Evolutionary conservation across 441 rosid species (phyloP), one percentile per base, ranked within the genome.

Genomic region (Mallotus japonicus): DNA sequence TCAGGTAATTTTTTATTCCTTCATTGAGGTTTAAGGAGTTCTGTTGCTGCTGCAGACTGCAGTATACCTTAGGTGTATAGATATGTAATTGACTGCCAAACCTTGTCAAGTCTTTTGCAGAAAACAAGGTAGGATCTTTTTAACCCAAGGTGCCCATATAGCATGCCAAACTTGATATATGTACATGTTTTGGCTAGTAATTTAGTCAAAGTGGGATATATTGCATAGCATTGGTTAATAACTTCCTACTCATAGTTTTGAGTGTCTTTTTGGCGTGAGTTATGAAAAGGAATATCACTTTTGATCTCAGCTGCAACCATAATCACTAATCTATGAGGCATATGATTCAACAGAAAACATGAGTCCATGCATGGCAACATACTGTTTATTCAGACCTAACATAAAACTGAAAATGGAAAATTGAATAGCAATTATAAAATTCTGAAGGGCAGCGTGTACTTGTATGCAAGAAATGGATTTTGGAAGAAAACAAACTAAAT

Each of bases 1-100:
- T 83, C 95, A 94, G 95, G 99, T 93, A 89, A 59, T 44, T 69
- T 22, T 59, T 32, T 12, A 42, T 59, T 68, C 50, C 3, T 42
- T 68, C 15, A 50, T 71, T 34, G 19, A 13, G 51, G 63, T 58
- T 14, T 34, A 10, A 56, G 72, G 42, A 8, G 34, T 49, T 60
- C 67, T 68, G 12, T 56, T 79, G 40, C 70, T 72, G 19, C 14
- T 76, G 61, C 63, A 4, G 6, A 49, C 44, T 62, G 34, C 32
- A 24, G 28, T 24, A 24, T 70, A 17, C n/a, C 58, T 69, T 59
- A 46, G 24, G 28, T 34, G 2, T 53, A 51, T n/a, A 64, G 28
- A 44, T 55, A 24, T 65, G 13, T 69, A 65, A 63, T n/a, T 44
- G 75, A 63, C 47, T 59, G 6, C n/a, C 16, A 47, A 28, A 6